Base-by-base conservation (phyloP, 306 rosid genomes). In the Vigna unguiculata region DNA sequence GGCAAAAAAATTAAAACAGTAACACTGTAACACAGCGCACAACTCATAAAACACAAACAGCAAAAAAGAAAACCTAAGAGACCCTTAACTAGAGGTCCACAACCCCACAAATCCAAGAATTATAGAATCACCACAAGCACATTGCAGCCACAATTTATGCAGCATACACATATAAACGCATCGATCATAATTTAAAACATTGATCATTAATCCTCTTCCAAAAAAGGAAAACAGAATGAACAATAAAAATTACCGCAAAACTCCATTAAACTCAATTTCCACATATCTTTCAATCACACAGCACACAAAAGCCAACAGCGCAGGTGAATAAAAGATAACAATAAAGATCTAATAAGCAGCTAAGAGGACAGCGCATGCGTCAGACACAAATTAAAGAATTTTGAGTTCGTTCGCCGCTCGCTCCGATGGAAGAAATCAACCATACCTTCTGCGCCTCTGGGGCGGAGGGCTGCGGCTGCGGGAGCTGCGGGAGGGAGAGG, bases 381-480 rank as follows among this genome's bases (percentile, higher is more conserved):
- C 24, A 76, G 5, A 53, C 14, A 51, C 20, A 28, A 15, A 32
- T 5, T 48, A 28, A 22, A 16, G 0, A 43, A 46, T 4, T 55
- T 2, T 69, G 9, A 58, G 34, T 51, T 43, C 14, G 12, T 46
- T 43, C 13, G 2, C 43, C 14, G 16, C 65, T 71, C 14, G 16
- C 59, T 72, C 25, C 4, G 20, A 47, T 38, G 21, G 32, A 0
- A 4, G 38, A 61, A 45, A 60, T 6, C 0, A 11, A 0, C 70
- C 13, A 22, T 61, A 94, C 98, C 90, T 96, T 73, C 79, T 86
- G 49, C 61, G 90, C 78, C 77, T 74, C 64, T 84, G 88, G 16
- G 91, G 88, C 49, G 90, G 91, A 11, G 99, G 96, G 51, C 88
- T 86, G 13, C 89, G 92, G 88, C 97, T 92, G 0, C 90, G 88